Evolutionary conservation across 2,329 filamentous ascomycete species (phyloP), one percentile per base, ranked within the genome.

Genomic region (Trichoderma citrinoviride): DNA sequence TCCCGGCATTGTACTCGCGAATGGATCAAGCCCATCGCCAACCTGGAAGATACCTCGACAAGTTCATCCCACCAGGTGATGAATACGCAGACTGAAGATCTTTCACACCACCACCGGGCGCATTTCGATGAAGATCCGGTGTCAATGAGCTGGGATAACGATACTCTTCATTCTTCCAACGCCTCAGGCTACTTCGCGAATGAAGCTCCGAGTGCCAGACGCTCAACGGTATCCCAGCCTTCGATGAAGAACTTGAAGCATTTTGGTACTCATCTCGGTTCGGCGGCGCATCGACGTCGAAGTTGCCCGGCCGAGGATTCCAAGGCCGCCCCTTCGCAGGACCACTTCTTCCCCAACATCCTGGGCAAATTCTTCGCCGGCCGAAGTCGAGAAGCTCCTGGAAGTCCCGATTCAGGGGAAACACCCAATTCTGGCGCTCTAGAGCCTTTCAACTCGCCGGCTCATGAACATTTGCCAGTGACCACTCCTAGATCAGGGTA

Each of bases 1-100:
- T 70, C 72, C 10, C 72, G 76, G 5, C 71, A 74, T 8, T 74
- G 71, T 46, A 78, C 76, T 0, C 65, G 68, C 10, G 77, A 77
- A 5, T 76, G 74, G 74, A 50, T 72, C n/a, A 73, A 66, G 7
- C 70, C 74, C 2, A 69, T 70, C 2, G 57, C 60, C 1, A 66
- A 68, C 0, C 54, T 71, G 1, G 68, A 71, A 15, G 67, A 70
- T 7, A 27, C 47, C 14, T 49, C 62, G 1, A 62, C 68, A 4
- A 69, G 70, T 12, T 37, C 73, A 47, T 75, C 77, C 29, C 65
- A 65, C n/a, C 67, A 70, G 15, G 76, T 73, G 0, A 68, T 77
- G 5, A 75, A 78, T 66, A 73, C 75, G 4, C 75, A 71, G 44
- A 62, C 58, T 43, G 71, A 71, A 3, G 65, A 56, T 19, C 25